These are phyloP conservation scores for Ammopiptanthus mongolicus DNA, from an alignment of 306 rosid species.

Conservation along the genomic window DNA sequence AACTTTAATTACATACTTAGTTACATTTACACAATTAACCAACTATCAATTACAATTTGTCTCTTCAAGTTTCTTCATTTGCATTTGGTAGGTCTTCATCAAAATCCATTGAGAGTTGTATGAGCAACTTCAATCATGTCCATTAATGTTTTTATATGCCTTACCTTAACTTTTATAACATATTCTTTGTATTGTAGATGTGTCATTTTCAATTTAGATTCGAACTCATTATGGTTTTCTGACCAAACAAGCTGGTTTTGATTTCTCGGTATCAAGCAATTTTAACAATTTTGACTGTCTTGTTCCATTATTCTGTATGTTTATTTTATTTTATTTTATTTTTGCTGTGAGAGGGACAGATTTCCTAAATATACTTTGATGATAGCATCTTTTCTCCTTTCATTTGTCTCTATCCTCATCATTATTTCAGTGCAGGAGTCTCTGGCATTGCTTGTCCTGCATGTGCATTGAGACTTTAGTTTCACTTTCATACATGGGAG, in stretches of 20 bases:
- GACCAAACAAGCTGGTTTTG: slow-evolving; percentile 17
- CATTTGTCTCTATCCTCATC: slow-evolving; percentile 36
- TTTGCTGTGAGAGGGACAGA: slow-evolving; percentile 22
- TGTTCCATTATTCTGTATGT: slow-evolving; percentile 4
- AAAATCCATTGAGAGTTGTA: no score
- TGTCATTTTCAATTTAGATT: slow-evolving; percentile 29
- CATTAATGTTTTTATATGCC: not conserved
- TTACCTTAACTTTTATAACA: not conserved
- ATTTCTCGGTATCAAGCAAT: slow-evolving; percentile 23
- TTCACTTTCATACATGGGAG: slow-evolving; percentile 26
- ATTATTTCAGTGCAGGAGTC: slow-evolving; percentile 37
- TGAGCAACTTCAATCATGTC: no score
- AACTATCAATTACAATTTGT: no score
- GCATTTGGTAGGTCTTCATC: no score
- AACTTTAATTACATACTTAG: no score
- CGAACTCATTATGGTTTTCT: slow-evolving; percentile 20
- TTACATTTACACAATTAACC: no score
- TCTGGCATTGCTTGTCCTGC: slow-evolving; percentile 41
- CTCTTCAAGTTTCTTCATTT: no score
- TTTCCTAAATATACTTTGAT: slow-evolving; percentile 27
- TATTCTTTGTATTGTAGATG: slow-evolving; percentile 7
- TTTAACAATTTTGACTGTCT: slow-evolving; percentile 26
- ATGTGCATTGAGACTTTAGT: slow-evolving; percentile 38
- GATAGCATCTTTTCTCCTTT: slow-evolving; percentile 37
- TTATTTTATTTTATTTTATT: not conserved